These are phyloP conservation scores for Pyrus betulifolia DNA, from an alignment of 306 rosid species.

Conservation along the genomic window DNA sequence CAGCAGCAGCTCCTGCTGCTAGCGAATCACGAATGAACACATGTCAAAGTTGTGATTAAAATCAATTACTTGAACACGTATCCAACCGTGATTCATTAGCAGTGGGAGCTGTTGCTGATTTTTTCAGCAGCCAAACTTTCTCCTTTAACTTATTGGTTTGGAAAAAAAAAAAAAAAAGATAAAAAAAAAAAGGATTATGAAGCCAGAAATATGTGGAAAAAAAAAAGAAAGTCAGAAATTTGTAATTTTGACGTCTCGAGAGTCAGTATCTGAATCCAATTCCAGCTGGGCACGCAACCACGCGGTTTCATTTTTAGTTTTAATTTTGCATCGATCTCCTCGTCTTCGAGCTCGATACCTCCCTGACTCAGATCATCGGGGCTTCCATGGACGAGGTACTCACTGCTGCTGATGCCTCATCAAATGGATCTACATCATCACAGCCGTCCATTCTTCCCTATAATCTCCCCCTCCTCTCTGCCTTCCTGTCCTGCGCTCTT, in stretches of 20 bases:
- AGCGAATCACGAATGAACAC: too few relatives aligned
- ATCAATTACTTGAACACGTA: too few relatives aligned
- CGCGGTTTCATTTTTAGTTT: background rate
- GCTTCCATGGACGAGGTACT: conserved; percentile 38
- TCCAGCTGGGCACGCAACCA: background rate
- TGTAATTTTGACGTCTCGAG: background rate
- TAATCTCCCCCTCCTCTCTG: conserved; percentile 40
- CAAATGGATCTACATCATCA: conserved; percentile 21
- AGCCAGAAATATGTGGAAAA: too few relatives aligned
- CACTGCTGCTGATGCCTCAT: conserved; percentile 34
- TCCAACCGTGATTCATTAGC: too few relatives aligned
- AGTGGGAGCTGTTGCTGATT: too few relatives aligned
- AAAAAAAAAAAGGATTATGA: too few relatives aligned
- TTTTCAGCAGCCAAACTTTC: too few relatives aligned
- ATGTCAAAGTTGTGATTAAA: too few relatives aligned
- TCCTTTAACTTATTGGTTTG: too few relatives aligned
- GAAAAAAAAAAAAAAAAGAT: too few relatives aligned
- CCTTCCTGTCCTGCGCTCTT: conserved; percentile 43
- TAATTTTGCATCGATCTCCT: background rate
- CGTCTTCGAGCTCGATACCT: background rate
- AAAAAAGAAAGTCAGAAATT: too few relatives aligned
- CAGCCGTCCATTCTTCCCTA: conserved; percentile 21
- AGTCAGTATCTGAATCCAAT: background rate
- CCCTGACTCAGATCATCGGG: background rate
- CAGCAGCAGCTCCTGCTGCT: too few relatives aligned